phyloP scores from a whole-genome alignment of 2,329 filamentous ascomycete genomes.

The Salinomyces thailandicus region DNA sequence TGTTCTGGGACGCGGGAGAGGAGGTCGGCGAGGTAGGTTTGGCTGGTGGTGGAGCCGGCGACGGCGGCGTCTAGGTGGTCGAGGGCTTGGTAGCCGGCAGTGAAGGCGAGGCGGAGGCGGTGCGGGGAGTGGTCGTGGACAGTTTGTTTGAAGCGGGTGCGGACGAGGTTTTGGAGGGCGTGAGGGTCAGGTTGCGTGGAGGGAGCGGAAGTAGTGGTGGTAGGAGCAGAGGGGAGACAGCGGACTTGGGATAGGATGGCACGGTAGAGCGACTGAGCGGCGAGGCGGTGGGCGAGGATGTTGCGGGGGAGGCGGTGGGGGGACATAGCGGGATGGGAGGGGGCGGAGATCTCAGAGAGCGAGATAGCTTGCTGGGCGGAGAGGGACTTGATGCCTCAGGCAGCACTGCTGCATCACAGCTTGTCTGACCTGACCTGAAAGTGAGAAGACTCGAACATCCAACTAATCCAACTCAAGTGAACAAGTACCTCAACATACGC shows the following conservation, averaged over 20 bases:
- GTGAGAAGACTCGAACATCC: too few species aligned
- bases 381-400: too few species aligned
- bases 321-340: too few species aligned
- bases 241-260: constrained; percentile 52
- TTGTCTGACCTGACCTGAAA: too few species aligned
- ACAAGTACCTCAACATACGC: too few species aligned
- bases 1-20: constrained; percentile 16
- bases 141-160: constrained; percentile 53
- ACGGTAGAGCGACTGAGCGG: constrained; percentile 61
- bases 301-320: constrained; percentile 33
- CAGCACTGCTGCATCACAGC: too few species aligned
- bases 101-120: constrained; percentile 51
- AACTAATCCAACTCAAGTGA: too few species aligned
- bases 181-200: too few species aligned
- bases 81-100: constrained; percentile 54
- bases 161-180: constrained; percentile 49
- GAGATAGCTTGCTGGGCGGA: too few species aligned
- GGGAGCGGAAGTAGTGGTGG: constrained; percentile 5
- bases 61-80: constrained; percentile 35
- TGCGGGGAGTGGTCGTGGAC: constrained; percentile 47
- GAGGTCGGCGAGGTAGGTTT: constrained; percentile 17
- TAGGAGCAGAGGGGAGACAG: constrained; percentile 6
- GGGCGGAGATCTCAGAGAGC: too few species aligned
- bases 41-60: constrained; percentile 22
- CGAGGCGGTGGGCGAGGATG: constrained; percentile 42